Evolutionary conservation across 306 rosid genomes (phyloP).

Genomic region (Lathyrus oleraceus): DNA sequence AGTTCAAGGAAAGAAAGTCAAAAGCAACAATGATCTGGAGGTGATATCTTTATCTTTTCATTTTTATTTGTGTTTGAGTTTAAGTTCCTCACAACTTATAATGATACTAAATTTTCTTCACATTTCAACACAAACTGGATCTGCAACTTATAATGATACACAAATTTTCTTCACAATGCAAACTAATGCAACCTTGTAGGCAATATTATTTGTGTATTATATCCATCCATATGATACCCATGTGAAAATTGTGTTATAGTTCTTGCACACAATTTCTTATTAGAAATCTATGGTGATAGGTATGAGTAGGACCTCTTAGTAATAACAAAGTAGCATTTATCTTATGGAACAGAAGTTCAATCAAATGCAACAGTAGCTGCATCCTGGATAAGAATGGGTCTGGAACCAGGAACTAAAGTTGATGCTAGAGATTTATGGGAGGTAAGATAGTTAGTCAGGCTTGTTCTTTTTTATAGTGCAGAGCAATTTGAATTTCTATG

Average conservation of each 20-base stretch:
- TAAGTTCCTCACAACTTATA: background rate
- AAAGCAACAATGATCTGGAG: slow-evolving; percentile 48
- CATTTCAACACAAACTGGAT: background rate
- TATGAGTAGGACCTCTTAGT: slow-evolving; percentile 68
- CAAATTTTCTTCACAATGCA: background rate
- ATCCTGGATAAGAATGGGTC: slow-evolving; percentile 60
- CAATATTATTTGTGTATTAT: background rate
- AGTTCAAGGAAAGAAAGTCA: slow-evolving; percentile 63
- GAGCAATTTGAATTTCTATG: background rate
- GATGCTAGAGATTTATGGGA: slow-evolving; percentile 61
- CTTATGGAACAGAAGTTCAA: slow-evolving; percentile 63
- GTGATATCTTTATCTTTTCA: slow-evolving; percentile 21
- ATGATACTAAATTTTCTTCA: background rate
- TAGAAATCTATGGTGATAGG: slow-evolving; percentile 37
- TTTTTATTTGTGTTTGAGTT: background rate
- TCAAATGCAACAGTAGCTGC: slow-evolving; percentile 54
- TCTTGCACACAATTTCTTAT: background rate
- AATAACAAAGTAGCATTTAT: slow-evolving; percentile 47
- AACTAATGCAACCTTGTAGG: background rate
- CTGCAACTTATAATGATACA: background rate
- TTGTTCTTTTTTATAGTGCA: background rate
- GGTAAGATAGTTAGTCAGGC: slow-evolving; percentile 21
- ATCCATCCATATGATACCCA: background rate
- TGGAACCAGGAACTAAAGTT: slow-evolving; percentile 39
- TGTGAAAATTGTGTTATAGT: background rate